These are phyloP conservation scores for Barnettozyma siamensis DNA, from an alignment of 805 yeast genomes.

Conservation along the genomic window DNA sequence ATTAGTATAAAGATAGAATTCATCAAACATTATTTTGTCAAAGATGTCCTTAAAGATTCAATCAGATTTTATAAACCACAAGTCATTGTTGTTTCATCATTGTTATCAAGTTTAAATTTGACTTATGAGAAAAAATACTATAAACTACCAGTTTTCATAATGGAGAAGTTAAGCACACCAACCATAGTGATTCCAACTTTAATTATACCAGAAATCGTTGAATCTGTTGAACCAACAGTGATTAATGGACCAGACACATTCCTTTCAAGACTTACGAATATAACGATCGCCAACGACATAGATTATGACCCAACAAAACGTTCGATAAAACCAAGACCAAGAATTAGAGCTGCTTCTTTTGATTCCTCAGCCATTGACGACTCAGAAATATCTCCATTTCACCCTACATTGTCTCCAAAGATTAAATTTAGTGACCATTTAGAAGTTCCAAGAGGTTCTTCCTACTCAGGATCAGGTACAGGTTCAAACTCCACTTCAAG, in stretches of 20 bases:
- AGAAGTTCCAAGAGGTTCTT: constrained; percentile 10
- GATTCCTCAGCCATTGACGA: background rate
- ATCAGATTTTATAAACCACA: constrained; percentile 19
- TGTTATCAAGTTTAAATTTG: constrained; percentile 12
- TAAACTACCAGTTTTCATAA: constrained; percentile 18
- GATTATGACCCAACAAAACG: constrained; percentile 4
- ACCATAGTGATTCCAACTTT: constrained; percentile 18
- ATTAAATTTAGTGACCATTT: constrained; percentile 20
- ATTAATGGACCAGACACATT: background rate
- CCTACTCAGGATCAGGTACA: background rate
- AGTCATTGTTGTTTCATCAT: constrained; percentile 14
- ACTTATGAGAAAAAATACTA: constrained; percentile 1
- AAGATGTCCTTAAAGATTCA: constrained; percentile 14
- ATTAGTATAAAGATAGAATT: constrained; percentile 21
- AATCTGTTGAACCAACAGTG: too few species aligned
- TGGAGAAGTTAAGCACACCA: constrained; percentile 18
- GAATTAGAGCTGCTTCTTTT: background rate
- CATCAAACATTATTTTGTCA: constrained; percentile 16
- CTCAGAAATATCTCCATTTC: background rate
- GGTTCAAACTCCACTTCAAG: constrained; percentile 11
- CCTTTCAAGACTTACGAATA: background rate
- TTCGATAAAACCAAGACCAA: background rate
- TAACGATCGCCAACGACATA: background rate
- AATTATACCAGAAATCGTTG: background rate
- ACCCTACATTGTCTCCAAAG: constrained; percentile 7